phyloP scores from a whole-genome alignment of 169 alveolate genomes.

The Eimeria acervulina region DNA sequence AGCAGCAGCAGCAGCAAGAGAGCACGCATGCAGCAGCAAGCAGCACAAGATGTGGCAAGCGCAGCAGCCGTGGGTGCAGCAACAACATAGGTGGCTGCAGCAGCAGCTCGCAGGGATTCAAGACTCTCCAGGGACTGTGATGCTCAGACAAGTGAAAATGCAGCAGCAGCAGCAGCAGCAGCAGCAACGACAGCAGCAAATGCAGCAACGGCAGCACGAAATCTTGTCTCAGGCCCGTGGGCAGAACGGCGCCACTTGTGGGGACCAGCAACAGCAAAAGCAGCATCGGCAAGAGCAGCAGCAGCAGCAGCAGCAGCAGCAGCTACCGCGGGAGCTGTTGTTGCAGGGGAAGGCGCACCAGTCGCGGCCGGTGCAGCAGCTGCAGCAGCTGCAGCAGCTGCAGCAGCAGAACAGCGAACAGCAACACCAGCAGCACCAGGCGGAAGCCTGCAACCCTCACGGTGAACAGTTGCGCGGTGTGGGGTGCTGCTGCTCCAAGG shows the following conservation, averaged over 20 bases:
- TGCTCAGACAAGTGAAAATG: neutral
- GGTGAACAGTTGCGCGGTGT: neutral
- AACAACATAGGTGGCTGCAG: conserved; percentile 42
- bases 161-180: conserved; percentile 55
- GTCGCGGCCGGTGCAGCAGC: conserved; percentile 23
- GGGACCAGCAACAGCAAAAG: conserved; percentile 23
- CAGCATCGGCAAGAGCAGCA: neutral
- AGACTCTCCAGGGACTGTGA: neutral
- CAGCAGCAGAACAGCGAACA: neutral
- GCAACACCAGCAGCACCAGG: neutral
- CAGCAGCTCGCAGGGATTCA: conserved; percentile 9
- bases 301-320: conserved; percentile 8
- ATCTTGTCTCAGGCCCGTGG: neutral
- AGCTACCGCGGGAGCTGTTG: neutral
- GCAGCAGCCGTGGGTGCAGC: conserved; percentile 41
- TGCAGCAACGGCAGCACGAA: neutral
- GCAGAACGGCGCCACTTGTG: neutral
- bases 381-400: neutral
- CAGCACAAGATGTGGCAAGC: neutral
- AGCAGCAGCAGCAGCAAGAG: neutral
- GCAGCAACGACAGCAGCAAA: neutral
- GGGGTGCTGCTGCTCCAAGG: neutral
- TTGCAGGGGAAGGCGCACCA: neutral
- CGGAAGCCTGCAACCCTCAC: neutral
- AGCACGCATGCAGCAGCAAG: neutral